phyloP scores from a whole-genome alignment of 2,329 filamentous ascomycete species.

The Colletotrichum somersetense region DNA sequence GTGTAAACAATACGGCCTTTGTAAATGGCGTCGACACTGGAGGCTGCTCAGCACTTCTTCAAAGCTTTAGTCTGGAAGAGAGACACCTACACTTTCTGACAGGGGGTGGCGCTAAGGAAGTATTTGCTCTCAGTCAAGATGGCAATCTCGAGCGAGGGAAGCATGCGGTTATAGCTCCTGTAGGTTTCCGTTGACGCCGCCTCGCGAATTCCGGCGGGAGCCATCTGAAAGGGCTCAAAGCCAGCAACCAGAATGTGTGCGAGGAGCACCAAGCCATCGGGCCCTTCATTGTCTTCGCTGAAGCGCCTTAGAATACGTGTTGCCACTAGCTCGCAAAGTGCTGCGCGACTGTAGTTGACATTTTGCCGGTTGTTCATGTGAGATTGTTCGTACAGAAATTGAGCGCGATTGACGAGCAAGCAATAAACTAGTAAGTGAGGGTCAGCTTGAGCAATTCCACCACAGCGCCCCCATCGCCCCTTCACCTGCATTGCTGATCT shows the following conservation, averaged over 20 bases:
- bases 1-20: constrained; percentile 85
- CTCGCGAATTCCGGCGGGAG: constrained; percentile 74
- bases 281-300: constrained; percentile 80
- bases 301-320: constrained; percentile 82
- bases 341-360: constrained; percentile 82
- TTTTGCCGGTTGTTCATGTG: constrained; percentile 84
- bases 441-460: constrained; percentile 8
- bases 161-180: constrained; percentile 67
- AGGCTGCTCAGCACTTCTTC: constrained; percentile 44
- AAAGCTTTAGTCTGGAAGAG: constrained; percentile 63
- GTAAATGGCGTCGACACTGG: constrained; percentile 80
- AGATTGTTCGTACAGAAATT: constrained; percentile 83
- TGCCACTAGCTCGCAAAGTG: constrained; percentile 84
- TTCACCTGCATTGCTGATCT: neutral
- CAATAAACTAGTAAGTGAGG: constrained; percentile 75
- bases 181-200: constrained; percentile 65
- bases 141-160: constrained; percentile 85
- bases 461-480: neutral
- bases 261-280: constrained; percentile 77
- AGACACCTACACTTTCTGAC: constrained; percentile 74
- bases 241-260: constrained; percentile 85
- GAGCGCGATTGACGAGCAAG: constrained; percentile 82
- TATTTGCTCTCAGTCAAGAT: constrained; percentile 86
- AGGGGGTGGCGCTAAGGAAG: constrained; percentile 82
- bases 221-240: constrained; percentile 88